These are phyloP conservation scores for Chytridiales sp. DNA, from an alignment of 371 early-diverging fungal species.

Conservation along the genomic window DNA sequence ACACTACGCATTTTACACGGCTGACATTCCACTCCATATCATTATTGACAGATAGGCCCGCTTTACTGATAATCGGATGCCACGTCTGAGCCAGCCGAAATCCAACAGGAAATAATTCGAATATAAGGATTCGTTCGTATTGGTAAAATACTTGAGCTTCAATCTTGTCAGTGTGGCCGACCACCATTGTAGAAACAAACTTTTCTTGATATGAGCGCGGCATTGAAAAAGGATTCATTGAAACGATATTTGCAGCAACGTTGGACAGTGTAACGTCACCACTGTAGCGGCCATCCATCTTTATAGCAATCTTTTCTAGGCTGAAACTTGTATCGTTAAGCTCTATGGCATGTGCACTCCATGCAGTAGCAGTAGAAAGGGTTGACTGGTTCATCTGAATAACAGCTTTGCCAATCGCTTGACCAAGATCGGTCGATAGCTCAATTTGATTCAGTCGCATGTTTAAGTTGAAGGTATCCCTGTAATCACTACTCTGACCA, in stretches of 20 bases:
- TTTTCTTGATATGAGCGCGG: too few species aligned
- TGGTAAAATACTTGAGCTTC: conserved; percentile 64
- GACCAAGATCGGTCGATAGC: conserved; percentile 70
- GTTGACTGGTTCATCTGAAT: conserved; percentile 8
- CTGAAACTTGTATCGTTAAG: background rate
- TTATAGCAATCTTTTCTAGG: conserved; percentile 44
- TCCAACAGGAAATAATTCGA: conserved; percentile 42
- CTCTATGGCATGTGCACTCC: conserved; percentile 7
- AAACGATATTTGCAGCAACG: too few species aligned
- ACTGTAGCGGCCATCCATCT: conserved; percentile 59
- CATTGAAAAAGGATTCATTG: too few species aligned
- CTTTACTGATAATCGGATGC: too few species aligned
- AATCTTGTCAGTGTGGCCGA: conserved; percentile 37
- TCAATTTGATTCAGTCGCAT: conserved; percentile 50
- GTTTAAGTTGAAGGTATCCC: conserved; percentile 38
- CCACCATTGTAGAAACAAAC: too few species aligned
- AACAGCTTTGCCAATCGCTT: conserved; percentile 70
- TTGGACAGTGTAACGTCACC: conserved; percentile 38
- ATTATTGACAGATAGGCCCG: too few species aligned
- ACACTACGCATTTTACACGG: conserved; percentile 47
- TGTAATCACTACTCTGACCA: background rate
- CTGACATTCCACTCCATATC: too few species aligned
- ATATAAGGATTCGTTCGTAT: conserved; percentile 65
- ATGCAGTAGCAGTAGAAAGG: conserved; percentile 1
- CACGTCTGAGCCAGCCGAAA: conserved; percentile 30